These are phyloP conservation scores for Elsinoe necatrix DNA, from an alignment of 2,329 filamentous ascomycete genomes.

Conservation along the genomic window DNA sequence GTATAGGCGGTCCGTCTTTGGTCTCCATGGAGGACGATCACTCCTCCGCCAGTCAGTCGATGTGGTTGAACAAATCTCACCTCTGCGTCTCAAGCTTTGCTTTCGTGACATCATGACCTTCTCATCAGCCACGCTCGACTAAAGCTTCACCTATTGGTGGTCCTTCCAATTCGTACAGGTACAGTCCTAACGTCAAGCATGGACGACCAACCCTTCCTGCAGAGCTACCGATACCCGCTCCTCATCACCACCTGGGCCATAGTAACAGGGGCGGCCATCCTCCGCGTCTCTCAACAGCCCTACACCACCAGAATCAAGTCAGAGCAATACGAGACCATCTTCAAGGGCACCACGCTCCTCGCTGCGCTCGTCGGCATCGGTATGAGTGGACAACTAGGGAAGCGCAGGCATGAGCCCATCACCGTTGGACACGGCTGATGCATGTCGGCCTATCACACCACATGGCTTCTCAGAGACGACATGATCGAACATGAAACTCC, in stretches of 20 bases:
- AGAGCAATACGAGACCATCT: slow-evolving; percentile 31
- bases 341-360: slow-evolving; percentile 27
- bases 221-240: slow-evolving; percentile 26
- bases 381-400: slow-evolving; percentile 7
- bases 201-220: neutral
- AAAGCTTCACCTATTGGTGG: neutral
- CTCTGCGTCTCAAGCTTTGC: neutral
- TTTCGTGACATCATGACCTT: neutral
- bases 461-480: too few relatives aligned
- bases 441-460: too few relatives aligned
- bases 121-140: neutral
- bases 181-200: neutral
- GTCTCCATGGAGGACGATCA: too few relatives aligned
- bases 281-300: slow-evolving; percentile 30
- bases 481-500: too few relatives aligned
- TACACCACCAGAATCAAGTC: slow-evolving; percentile 27
- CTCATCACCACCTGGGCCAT: slow-evolving; percentile 24
- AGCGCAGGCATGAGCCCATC: neutral
- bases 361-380: slow-evolving; percentile 15
- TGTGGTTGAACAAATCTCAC: neutral
- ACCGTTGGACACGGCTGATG: too few relatives aligned
- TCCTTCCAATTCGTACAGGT: neutral
- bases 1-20: too few relatives aligned
- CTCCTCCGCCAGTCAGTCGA: neutral
- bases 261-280: slow-evolving; percentile 28